Evolutionary conservation across 2,329 filamentous ascomycete species (phyloP).

Genomic region (Epichloe baconii): DNA sequence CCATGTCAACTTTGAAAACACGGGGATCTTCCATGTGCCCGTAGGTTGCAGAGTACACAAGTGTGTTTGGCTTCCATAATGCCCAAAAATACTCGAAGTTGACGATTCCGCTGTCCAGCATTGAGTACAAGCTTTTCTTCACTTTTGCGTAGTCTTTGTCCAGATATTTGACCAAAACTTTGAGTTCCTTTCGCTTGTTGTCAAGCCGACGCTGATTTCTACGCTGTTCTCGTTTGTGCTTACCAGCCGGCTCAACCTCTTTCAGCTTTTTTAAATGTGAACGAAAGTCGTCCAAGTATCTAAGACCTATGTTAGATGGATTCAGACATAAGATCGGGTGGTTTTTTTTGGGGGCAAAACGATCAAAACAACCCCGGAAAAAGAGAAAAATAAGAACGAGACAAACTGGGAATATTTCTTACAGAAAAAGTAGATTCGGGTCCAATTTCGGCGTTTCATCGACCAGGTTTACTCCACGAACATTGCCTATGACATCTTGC

Average conservation of each 20-base stretch:
- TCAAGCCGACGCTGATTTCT: constrained; percentile 46
- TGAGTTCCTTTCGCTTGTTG: constrained; percentile 51
- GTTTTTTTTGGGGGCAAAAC: not conserved
- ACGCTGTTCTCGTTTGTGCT: constrained; percentile 42
- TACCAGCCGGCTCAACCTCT: constrained; percentile 33
- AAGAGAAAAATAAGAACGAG: not conserved
- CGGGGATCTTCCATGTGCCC: constrained; percentile 63
- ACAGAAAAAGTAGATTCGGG: constrained; percentile 58
- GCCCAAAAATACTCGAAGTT: constrained; percentile 86
- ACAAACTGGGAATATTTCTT: constrained; percentile 12
- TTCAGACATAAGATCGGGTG: not conserved
- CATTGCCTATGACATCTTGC: constrained; percentile 24
- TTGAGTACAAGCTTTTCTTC: constrained; percentile 66
- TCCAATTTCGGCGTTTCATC: constrained; percentile 65
- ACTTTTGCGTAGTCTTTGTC: constrained; percentile 67
- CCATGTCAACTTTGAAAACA: constrained; percentile 69
- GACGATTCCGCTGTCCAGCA: constrained; percentile 71
- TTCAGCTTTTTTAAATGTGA: constrained; percentile 51
- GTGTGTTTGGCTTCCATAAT: constrained; percentile 73
- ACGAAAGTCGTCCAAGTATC: constrained; percentile 69
- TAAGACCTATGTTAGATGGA: not conserved
- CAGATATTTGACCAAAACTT: constrained; percentile 62
- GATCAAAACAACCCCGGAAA: not conserved
- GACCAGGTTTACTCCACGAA: constrained; percentile 54
- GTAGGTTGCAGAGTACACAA: constrained; percentile 67